These are phyloP conservation scores for Claviceps digitariae DNA, from an alignment of 2,329 filamentous ascomycete genomes.

Conservation along the genomic window DNA sequence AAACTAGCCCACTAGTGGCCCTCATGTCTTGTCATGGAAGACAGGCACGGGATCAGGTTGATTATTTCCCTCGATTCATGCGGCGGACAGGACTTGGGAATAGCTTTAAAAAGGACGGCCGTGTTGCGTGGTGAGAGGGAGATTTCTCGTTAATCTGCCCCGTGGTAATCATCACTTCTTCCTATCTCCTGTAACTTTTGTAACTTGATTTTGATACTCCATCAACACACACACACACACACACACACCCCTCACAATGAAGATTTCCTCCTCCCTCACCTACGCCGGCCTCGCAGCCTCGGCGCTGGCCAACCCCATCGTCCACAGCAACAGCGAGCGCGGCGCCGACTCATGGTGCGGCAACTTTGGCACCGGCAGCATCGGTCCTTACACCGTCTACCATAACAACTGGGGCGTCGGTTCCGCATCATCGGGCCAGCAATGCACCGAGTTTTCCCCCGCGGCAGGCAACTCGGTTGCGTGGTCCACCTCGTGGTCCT, in stretches of 20 bases:
- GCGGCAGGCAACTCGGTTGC: background rate
- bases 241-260: background rate
- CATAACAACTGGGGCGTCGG: background rate
- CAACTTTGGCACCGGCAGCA: background rate
- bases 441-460: background rate
- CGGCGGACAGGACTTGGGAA: no score
- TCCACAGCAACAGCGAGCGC: background rate
- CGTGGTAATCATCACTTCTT: no score
- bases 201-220: no score
- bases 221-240: no score
- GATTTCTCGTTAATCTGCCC: no score
- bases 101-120: no score
- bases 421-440: background rate
- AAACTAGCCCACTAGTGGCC: no score
- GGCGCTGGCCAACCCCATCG: background rate
- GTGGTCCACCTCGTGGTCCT: background rate
- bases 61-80: no score
- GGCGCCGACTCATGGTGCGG: background rate
- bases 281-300: background rate
- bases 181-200: no score
- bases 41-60: no score
- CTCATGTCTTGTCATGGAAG: no score
- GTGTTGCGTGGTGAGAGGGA: no score
- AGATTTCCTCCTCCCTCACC: background rate
- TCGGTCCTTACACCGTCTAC: background rate